Conservation (phyloP, 768 basidiomycete genomes). For the Kwoniella europaea region DNA sequence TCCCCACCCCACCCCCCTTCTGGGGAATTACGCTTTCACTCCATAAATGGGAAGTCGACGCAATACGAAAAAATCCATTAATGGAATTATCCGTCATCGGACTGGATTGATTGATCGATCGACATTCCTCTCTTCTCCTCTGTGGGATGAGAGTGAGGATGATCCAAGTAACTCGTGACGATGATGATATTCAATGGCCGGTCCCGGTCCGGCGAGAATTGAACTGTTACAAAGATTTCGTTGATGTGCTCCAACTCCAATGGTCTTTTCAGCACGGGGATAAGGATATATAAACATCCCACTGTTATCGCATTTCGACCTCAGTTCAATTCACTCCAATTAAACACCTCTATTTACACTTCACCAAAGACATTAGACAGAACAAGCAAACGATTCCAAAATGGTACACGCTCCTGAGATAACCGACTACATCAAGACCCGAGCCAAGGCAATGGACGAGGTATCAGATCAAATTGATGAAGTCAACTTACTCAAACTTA, state of each 20-base stretch:
- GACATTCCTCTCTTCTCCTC: not conserved
- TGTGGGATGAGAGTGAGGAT: too few relatives aligned
- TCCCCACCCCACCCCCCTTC: too few relatives aligned
- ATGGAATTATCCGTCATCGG: not conserved
- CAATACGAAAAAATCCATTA: not conserved
- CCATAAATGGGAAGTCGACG: not conserved
- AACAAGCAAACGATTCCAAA: not conserved
- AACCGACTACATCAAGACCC: conserved; percentile 42
- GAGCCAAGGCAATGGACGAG: conserved; percentile 45
- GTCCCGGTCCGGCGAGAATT: not conserved
- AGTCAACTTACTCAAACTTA: conserved; percentile 52
- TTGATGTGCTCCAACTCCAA: not conserved
- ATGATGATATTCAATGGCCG: too few relatives aligned
- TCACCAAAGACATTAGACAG: too few relatives aligned
- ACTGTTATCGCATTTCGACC: too few relatives aligned
- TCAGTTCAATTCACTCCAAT: too few relatives aligned
- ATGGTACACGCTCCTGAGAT: conserved; percentile 52
- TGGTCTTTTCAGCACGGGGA: not conserved
- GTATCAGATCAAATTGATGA: conserved; percentile 53
- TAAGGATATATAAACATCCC: not conserved
- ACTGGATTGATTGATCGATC: not conserved
- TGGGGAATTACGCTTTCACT: too few relatives aligned
- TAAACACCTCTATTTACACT: too few relatives aligned
- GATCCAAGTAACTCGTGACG: too few relatives aligned
- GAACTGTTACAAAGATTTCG: not conserved